These are phyloP conservation scores for Cryptococcus maquisensis DNA, from an alignment of 1,284 basidiomycete genomes.

Conservation along the genomic window DNA sequence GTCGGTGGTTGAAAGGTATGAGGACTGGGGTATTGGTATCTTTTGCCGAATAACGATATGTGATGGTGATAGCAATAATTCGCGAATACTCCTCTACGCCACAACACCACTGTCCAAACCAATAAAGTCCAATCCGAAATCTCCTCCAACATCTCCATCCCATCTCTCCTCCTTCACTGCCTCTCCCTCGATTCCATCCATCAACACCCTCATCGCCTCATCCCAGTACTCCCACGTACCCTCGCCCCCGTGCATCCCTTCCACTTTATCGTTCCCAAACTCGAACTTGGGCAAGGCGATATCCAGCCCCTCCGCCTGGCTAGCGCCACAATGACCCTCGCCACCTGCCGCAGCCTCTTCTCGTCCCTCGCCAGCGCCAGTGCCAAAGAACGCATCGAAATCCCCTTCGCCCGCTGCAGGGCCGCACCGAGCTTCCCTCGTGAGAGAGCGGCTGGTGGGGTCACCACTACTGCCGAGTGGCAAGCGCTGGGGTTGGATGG, in stretches of 20 bases:
- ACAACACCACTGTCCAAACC: background rate
- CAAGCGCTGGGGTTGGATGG: conserved; percentile 35
- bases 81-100: background rate
- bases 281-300: background rate
- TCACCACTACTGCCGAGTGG: conserved; percentile 47
- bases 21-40: background rate
- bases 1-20: background rate
- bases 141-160: background rate
- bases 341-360: conserved; percentile 28
- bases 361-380: conserved; percentile 17
- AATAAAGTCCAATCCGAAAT: background rate
- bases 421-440: conserved; percentile 23
- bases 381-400: conserved; percentile 11
- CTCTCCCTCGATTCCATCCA: background rate
- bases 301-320: conserved; percentile 37
- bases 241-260: background rate
- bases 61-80: background rate
- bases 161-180: background rate
- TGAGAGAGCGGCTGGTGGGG: conserved; percentile 15
- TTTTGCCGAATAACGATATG: background rate
- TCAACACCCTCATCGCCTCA: background rate
- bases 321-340: conserved; percentile 38
- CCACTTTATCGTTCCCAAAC: background rate
- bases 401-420: conserved; percentile 46
- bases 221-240: background rate